A percentile compares a stretch with the other conserved stretches of the same genome.
Evolutionary conservation across 768 basidiomycete genomes (phyloP).

Genomic region (Atractiella rhizophila): DNA sequence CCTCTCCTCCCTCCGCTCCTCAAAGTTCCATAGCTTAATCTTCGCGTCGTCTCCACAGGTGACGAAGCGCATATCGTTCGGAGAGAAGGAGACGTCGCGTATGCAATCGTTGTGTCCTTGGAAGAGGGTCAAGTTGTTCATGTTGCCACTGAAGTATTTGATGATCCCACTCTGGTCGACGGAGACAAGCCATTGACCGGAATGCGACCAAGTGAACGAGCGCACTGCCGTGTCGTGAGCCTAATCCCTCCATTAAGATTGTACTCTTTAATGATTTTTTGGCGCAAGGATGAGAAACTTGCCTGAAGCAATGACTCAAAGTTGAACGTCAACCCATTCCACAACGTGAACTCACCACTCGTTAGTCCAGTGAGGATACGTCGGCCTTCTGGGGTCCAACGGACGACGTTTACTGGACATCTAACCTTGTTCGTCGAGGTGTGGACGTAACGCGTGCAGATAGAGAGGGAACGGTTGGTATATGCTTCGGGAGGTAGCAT

Average conservation of each 20-base stretch:
- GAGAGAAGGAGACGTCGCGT: conserved; percentile 69
- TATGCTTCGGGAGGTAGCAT: conserved; percentile 85
- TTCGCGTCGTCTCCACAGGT: conserved; percentile 90
- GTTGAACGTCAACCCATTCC: conserved; percentile 98
- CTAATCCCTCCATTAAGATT: conserved; percentile 10
- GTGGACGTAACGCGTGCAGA: conserved; percentile 92
- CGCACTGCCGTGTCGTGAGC: conserved; percentile 90
- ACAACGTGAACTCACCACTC: conserved; percentile 90
- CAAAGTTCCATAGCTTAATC: conserved; percentile 83
- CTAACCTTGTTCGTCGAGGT: conserved; percentile 96
- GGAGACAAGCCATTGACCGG: conserved; percentile 75
- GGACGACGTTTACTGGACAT: conserved; percentile 86
- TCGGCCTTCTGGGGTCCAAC: conserved; percentile 90
- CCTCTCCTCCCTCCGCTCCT: conserved; percentile 67
- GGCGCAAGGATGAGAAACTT: not conserved
- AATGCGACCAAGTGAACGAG: conserved; percentile 66
- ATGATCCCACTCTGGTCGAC: conserved; percentile 80
- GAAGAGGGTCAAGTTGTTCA: conserved; percentile 94
- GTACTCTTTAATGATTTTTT: not conserved
- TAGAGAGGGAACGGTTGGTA: conserved; percentile 67
- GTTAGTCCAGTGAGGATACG: conserved; percentile 83
- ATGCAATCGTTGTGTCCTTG: conserved; percentile 84
- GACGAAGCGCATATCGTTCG: conserved; percentile 72
- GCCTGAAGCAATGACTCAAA: conserved; percentile 71
- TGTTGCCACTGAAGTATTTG: conserved; percentile 97